Evolutionary conservation across 2,329 filamentous ascomycete species (phyloP), one percentile per base, ranked within the genome.

Genomic region (Sporothrix inflata): DNA sequence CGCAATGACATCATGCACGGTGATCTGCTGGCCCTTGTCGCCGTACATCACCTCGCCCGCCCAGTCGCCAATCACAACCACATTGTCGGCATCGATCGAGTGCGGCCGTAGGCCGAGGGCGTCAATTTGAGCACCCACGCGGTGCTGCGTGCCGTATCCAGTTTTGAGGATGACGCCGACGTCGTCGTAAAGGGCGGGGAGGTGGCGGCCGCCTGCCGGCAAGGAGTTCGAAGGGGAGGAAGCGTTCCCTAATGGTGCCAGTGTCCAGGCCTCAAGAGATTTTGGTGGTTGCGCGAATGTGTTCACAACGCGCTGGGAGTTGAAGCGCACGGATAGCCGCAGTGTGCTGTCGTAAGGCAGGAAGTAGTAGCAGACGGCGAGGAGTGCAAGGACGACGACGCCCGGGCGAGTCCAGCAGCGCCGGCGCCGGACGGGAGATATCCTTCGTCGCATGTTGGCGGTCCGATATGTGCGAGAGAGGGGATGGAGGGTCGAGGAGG

Each of bases 91-190:
- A 61, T 82, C 81, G 12, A 78, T 76, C 70, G 79, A 78, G 70
- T 83, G 79, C 12, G 80, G 45, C 38, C 40, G 77, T 71, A 84
- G 73, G 60, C 82, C 81, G 57, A 87, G 80, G 0, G 86, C 85
- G 55, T 82, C 79, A 12, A 88, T 78, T 77, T 85, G 83, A 12
- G 83, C 81, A 4, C 81, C 78, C 38, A 88, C 80, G 16, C 86
- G 83, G 67, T 83, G 78, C 63, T 83, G 82, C 21, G 86, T 88
- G 70, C 86, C 86, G 76, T 86, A 88, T 40, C 86, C 86, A 4
- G 86, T 88, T 79, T 88, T 88, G 75, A 88, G 79, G 67, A 88
- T 82, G 74, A 86, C 81, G 42, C 83, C 85, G 8, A 87, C 82
- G 71, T 88, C 86, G 49, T 79, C 79, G 69, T 79, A 78, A 47